Evolutionary conservation across 129 eudicot genomes (phyloP), one percentile per base, ranked within the genome.

Genomic region (Saussurea involucrata): DNA sequence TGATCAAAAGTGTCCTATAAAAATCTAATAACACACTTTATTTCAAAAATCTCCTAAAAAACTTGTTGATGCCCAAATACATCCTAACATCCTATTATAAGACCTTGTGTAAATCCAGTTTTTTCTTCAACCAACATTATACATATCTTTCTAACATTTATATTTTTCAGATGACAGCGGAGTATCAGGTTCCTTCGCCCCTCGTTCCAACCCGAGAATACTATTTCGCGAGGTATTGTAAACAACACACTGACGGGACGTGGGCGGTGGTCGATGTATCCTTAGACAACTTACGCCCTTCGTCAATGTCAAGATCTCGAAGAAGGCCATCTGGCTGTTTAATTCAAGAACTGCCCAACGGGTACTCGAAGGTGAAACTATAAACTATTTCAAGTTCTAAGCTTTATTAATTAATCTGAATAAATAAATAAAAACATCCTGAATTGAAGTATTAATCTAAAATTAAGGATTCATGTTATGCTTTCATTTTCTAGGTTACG

Each of bases 211-310:
- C 86, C 57, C 74, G 90, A 21, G 88, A 88, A 31, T 71, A 63
- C 85, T 83, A 78, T 76, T 88, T 88, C 25, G 83, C 60, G 29
- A 83, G 93, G 72, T 83, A 86, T 77, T 88, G 93, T 31, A 83
- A 84, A 25, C 88, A 83, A 40, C 85, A 78, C 22, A 40, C 75
- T 4, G 93, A 86, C 0, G 88, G 86, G 34, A 81, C 77, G 0
- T 88, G 93, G 93, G 90, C 87, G 6, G 88, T 86, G 73, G 93
- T 83, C 0, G 93, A 88, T 81, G 87, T 83, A 29, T 86, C 93
- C 18, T 42, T 81, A 13, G 93, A 88, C 64, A 78, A 76, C 46
- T 65, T 86, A 33, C 68, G 58, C 24, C 81, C 88, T 55, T 42
- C 66, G 69, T 66, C 75, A 21, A 24, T 57, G 18, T 20, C 68